Evolutionary conservation across 192 early-diverging fungal species (phyloP), one percentile per base, ranked within the genome.

Genomic region (Podila minutissima): DNA sequence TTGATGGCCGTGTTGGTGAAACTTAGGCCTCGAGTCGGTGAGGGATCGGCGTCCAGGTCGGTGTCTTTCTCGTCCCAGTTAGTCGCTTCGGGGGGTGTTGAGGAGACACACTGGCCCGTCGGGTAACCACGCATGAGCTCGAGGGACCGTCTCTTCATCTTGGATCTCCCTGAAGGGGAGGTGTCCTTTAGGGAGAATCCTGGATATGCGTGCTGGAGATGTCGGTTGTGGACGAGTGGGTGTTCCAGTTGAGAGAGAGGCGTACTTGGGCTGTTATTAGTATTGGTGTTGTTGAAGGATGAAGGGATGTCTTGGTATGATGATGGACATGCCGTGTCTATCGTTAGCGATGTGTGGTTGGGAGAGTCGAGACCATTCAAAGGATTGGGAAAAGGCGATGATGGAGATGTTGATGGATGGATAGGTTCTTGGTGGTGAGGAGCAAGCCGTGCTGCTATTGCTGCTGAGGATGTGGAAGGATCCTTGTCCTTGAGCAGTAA

Each of bases 61-160:
- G 66, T 15, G 31, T 68, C 70, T 66, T 79, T 79, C 41, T 81
- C 77, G 58, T 81, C 77, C 77, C 77, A 81, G 19, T 29, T 73
- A 11, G 77, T 81, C 26, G 46, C 22, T 11, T 73, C 62, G 17
- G 77, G 77, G 6, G 77, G 71, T 9, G 31, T 26, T 2, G 77
- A 51, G 0, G 77, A 81, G 24, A 65, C 20, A 26, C 75, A 72
- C 49, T 79, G 75, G 8, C 75, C 75, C n/a, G 69, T 66, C 6
- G 75, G 75, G 20, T 79, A 79, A 35, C 75, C 75, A 26, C 75
- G 64, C 41, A 37, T 53, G 0, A 35, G n/a, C 10, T 79, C 75
- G 29, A 38, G 53, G 6, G 60, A 46, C 41, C 71, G 69, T 51
- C 66, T 57, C 28, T 60, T 38, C 26, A 51, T 64, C 55, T 71